phyloP scores from a whole-genome alignment of 2,329 filamentous ascomycete genomes.

The Aspergillus caelatus region DNA sequence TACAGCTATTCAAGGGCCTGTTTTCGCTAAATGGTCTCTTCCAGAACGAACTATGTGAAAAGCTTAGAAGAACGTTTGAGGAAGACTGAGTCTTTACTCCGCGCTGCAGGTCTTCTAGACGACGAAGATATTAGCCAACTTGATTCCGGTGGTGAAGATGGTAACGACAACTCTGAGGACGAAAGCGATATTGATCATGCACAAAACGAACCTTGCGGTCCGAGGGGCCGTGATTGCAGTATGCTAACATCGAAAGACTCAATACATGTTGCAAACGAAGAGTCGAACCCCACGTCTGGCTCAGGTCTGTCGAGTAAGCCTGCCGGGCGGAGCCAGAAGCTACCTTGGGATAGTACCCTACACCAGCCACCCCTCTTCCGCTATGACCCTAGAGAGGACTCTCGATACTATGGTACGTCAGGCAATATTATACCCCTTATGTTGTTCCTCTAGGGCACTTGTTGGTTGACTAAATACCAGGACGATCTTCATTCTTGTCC shows the following conservation, averaged over 20 bases:
- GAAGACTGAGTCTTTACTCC: slow-evolving; percentile 84
- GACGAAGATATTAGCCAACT: slow-evolving; percentile 70
- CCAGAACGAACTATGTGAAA: slow-evolving; percentile 88
- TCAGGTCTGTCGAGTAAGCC: slow-evolving; percentile 20
- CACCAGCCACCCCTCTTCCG: slow-evolving; percentile 78
- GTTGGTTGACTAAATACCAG: slow-evolving; percentile 45
- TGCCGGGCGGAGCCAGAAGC: slow-evolving; percentile 38
- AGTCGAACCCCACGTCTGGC: neutral
- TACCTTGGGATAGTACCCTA: slow-evolving; percentile 44
- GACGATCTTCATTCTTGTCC: slow-evolving; percentile 90
- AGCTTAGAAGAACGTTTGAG: slow-evolving; percentile 88
- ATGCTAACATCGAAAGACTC: slow-evolving; percentile 5
- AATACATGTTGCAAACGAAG: neutral
- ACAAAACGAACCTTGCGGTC: slow-evolving; percentile 41
- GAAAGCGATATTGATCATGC: slow-evolving; percentile 12
- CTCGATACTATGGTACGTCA: slow-evolving; percentile 69
- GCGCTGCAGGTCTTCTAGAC: slow-evolving; percentile 77
- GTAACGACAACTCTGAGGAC: slow-evolving; percentile 20
- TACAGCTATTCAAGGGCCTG: neutral
- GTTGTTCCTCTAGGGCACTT: neutral
- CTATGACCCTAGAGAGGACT: slow-evolving; percentile 86
- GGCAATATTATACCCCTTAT: neutral
- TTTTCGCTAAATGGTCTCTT: slow-evolving; percentile 9
- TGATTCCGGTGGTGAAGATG: slow-evolving; percentile 24
- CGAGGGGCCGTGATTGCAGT: slow-evolving; percentile 7